Evolutionary conservation across 192 early-diverging fungal species (phyloP).

Genomic region (Anaeromyces robustus): DNA sequence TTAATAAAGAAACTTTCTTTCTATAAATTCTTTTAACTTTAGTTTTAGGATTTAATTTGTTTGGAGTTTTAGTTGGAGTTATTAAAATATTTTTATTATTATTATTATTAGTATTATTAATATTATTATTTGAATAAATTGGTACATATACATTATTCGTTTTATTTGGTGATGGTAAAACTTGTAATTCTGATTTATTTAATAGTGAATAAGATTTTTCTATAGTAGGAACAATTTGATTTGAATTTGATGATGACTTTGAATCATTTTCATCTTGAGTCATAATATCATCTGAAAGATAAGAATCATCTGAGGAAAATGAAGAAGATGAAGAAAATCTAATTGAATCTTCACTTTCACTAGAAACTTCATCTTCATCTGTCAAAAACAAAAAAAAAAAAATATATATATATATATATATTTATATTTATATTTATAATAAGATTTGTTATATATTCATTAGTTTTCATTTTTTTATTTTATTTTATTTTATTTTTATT

Average conservation of each 20-base stretch:
- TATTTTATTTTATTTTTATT: no score
- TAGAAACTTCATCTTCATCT: background rate
- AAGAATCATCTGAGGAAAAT: background rate
- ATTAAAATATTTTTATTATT: background rate
- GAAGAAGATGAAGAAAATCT: background rate
- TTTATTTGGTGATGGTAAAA: no score
- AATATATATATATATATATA: background rate
- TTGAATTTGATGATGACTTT: background rate
- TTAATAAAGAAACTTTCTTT: background rate
- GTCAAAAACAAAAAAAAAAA: background rate
- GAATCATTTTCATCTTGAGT: background rate
- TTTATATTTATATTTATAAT: no score
- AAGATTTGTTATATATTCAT: no score
- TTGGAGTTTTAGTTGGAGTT: background rate
- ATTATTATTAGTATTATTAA: no score
- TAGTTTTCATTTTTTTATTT: no score
- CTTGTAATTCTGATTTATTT: no score
- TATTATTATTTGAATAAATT: no score
- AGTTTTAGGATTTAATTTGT: background rate
- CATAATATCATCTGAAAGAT: background rate
- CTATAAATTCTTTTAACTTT: background rate
- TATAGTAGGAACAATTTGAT: background rate
- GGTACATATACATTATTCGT: no score
- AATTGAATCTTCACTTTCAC: background rate
- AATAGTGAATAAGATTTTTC: background rate